phyloP scores from a whole-genome alignment of 345 rosid species.

The Rhodamnia argentea region DNA sequence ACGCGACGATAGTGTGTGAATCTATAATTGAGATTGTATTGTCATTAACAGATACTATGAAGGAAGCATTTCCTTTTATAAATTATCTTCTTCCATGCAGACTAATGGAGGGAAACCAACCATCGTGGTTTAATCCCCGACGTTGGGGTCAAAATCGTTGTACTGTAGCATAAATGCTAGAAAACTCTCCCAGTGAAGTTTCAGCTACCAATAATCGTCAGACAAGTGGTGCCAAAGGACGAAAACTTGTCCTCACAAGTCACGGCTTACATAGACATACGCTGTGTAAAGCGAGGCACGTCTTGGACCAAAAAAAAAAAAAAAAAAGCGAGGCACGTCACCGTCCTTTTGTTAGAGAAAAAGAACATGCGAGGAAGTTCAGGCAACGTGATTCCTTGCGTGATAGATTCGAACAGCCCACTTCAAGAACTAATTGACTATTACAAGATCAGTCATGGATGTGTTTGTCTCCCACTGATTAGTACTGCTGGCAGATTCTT shows the following conservation, averaged over 20 bases:
- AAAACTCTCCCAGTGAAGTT: background rate
- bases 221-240: background rate
- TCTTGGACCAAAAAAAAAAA: too few relatives aligned
- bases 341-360: background rate
- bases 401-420: background rate
- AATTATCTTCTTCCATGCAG: background rate
- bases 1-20: too few relatives aligned
- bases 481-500: too few relatives aligned
- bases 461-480: too few relatives aligned
- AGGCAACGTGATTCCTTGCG: background rate
- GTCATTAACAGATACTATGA: too few relatives aligned
- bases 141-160: background rate
- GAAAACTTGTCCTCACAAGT: background rate
- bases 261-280: background rate
- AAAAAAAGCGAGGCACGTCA: too few relatives aligned
- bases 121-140: background rate
- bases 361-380: background rate
- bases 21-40: too few relatives aligned
- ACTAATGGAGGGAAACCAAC: background rate
- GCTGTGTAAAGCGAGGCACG: background rate
- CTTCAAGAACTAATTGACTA: background rate
- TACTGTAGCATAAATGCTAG: background rate
- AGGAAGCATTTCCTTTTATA: too few relatives aligned
- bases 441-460: background rate
- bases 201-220: too few relatives aligned